Base-by-base conservation (phyloP, 345 rosid genomes). In the Dipteronia dyeriana region DNA sequence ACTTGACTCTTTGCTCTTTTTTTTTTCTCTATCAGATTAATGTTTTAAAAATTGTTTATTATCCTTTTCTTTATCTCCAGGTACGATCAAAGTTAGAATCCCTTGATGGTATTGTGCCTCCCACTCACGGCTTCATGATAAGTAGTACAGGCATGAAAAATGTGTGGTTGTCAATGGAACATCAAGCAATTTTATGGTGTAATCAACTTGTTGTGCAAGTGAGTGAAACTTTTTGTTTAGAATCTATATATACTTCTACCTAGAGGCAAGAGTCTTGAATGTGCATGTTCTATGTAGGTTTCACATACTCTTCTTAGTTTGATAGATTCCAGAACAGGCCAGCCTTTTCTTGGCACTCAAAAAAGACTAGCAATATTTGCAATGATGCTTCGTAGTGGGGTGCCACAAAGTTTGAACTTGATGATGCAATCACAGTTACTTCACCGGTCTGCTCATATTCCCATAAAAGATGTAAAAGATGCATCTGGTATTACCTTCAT, bases 81-180 rank as follows among this genome's bases (percentile, higher is more conserved):
- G 95, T 96, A 6, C 89, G 98, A 66, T 85, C 97, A 23, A 90
- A 86, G 85, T 84, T 96, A 81, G 95, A 91, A 79, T 85, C 94
- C 61, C 90, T 96, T 79, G 94, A 96, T 82, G 92, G 90, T 79
- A 94, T 96, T 90, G 99, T 96, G 82, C 98, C 98, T 84, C 82
- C 93, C 9, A 84, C 88, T 79, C 94, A 94, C 70, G 99, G 99
- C 73, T 92, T 96, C 85, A 87, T 88, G 90, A 86, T 96, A 75
- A 90, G 94, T 79, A 94, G 97, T 86, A 90, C 97, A 29, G 89
- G 95, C 79, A 87, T 91, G 94, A 94, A 87, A 87, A 96, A 94
- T 81, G 99, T 94, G 51, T 96, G 98, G 98, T 78, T 96, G 71
- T 96, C 99, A 25, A 92, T 96, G 99, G 99, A 96, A 84, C 99